Evolutionary conservation across 495 filamentous ascomycete genomes (phyloP).

Genomic region (Penicillium chermesinum): DNA sequence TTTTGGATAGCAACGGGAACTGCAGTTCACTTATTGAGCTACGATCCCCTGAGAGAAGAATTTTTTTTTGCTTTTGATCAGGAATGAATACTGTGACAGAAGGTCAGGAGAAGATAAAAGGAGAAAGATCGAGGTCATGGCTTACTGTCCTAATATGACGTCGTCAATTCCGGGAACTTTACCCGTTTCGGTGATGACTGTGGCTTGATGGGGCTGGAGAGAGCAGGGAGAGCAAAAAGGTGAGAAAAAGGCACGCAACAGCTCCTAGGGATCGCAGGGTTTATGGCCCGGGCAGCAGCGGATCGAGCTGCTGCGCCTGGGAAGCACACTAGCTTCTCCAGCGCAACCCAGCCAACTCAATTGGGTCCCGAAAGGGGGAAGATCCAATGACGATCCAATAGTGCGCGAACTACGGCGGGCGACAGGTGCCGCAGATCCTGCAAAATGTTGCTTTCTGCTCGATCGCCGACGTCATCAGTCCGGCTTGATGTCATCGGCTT

Average conservation of each 20-base stretch:
- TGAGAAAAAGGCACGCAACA: not conserved
- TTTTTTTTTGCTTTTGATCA: not conserved
- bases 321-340: not conserved
- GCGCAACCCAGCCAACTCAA: constrained; percentile 3
- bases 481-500: constrained; percentile 22
- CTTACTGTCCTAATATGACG: constrained; percentile 27
- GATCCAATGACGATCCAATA: constrained; percentile 7
- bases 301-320: constrained; percentile 8
- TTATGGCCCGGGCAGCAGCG: constrained; percentile 6
- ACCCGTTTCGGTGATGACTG: constrained; percentile 17
- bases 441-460: not conserved
- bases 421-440: not conserved
- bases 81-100: not conserved
- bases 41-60: not conserved
- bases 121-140: not conserved
- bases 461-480: constrained; percentile 28
- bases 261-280: not conserved
- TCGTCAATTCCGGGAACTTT: constrained; percentile 28
- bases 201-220: not conserved
- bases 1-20: not conserved
- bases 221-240: not conserved
- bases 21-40: not conserved
- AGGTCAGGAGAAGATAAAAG: constrained; percentile 6
- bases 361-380: not conserved
- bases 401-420: constrained; percentile 2